Conservation (phyloP, 495 filamentous ascomycete species). For the Podospora comata region DNA sequence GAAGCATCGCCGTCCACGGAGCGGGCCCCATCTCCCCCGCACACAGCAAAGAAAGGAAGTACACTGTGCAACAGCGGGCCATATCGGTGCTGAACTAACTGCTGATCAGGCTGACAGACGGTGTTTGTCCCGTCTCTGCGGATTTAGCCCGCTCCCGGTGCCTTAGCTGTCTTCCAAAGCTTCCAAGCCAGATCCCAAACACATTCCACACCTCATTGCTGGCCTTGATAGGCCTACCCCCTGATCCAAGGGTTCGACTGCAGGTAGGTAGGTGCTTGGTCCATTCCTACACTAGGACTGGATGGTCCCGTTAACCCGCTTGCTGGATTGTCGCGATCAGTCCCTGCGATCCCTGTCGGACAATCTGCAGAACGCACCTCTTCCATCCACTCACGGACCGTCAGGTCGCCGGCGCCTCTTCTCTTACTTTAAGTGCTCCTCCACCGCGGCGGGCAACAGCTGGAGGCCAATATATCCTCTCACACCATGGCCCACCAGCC, state of each 20-base stretch:
- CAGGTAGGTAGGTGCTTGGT: not conserved
- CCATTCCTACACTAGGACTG: constrained; percentile 11
- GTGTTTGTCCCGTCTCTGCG: constrained; percentile 1
- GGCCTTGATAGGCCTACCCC: constrained; percentile 19
- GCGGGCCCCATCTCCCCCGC: not conserved
- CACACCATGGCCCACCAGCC: constrained; percentile 33
- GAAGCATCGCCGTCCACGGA: constrained; percentile 2
- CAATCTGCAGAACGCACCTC: constrained; percentile 27
- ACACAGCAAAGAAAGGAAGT: not conserved
- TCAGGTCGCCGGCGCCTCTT: constrained; percentile 11
- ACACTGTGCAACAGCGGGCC: not conserved
- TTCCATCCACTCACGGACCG: constrained; percentile 18
- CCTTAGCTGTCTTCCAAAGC: constrained; percentile 24
- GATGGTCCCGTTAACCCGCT: constrained; percentile 30
- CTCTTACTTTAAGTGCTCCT: constrained; percentile 28
- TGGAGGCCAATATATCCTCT: constrained; percentile 24
- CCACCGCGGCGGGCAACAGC: constrained; percentile 19
- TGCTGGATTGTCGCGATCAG: constrained; percentile 30
- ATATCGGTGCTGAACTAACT: not conserved
- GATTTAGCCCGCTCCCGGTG: constrained; percentile 15
- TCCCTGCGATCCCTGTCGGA: constrained; percentile 32
- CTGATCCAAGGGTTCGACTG: constrained; percentile 7
- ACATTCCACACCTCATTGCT: constrained; percentile 20
- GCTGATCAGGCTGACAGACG: not conserved
- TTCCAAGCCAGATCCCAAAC: constrained; percentile 31